phyloP scores from a whole-genome alignment of 177 flowering plant genomes.

The Telopea speciosissima region DNA sequence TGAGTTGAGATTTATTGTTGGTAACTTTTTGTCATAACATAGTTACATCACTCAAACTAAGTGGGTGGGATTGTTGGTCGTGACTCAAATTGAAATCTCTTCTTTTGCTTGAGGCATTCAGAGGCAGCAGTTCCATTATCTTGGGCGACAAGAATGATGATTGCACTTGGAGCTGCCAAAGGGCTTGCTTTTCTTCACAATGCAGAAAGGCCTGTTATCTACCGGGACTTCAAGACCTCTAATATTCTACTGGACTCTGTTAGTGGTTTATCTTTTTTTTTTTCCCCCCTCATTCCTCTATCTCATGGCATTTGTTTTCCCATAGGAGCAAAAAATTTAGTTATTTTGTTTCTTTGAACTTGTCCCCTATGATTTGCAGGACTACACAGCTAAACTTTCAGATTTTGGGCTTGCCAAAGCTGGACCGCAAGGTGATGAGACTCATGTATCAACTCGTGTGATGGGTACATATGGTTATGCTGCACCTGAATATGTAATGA shows the following conservation, averaged over 20 bases:
- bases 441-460: constrained; percentile 92
- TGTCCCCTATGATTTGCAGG: constrained; percentile 33
- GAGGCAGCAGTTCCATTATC: constrained; percentile 79
- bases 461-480: constrained; percentile 99
- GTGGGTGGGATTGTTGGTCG: too few relatives aligned
- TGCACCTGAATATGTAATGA: constrained; percentile 97
- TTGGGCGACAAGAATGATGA: constrained; percentile 93
- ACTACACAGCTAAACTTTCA: constrained; percentile 89
- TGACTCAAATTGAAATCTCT: constrained; percentile 13
- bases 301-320: neutral
- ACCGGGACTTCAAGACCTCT: constrained; percentile 93
- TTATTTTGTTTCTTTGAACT: neutral
- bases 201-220: constrained; percentile 91
- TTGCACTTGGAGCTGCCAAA: constrained; percentile 98
- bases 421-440: constrained; percentile 97
- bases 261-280: constrained; percentile 24
- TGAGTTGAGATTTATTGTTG: too few relatives aligned
- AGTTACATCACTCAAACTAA: too few relatives aligned
- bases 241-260: constrained; percentile 93
- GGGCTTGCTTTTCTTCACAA: constrained; percentile 99
- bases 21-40: too few relatives aligned
- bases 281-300: too few relatives aligned
- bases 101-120: constrained; percentile 47
- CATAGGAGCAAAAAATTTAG: too few relatives aligned
- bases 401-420: constrained; percentile 99